Base-by-base conservation (phyloP, 2,329 filamentous ascomycete species). In the Ophiostoma sp. region DNA sequence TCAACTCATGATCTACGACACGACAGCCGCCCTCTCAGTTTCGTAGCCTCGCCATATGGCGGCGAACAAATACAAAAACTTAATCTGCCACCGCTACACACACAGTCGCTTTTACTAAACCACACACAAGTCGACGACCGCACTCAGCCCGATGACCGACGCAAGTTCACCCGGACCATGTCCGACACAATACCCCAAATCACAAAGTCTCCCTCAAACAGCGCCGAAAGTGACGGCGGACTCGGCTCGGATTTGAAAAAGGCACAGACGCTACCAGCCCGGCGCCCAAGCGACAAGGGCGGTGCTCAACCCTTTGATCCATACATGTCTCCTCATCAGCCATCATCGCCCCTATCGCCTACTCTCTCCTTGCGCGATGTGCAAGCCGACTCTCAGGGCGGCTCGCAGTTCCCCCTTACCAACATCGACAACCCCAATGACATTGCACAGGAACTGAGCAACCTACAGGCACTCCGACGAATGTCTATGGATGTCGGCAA, bases 401-500 rank as follows among this genome's bases (percentile, higher is more conserved):
- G 69, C 15, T 89, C 90, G 68, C 86, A 94, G 73, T 94, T 94
- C 76, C 88, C 94, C 75, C 86, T 96, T 73, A 92, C 94, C 76
- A 95, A 95, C 78, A 94, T 97, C 78, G 93, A 93, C 73, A 90
- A 94, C 76, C 90, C 94, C 0, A 93, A 89, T 71, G 93, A 94
- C 72, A 92, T 97, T 71, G 93, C 93, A 35, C 92, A 96, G 80
- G 94, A 97, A 80, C 82, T 97, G 75, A 96, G 90, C 82, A 97
- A 97, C 77, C 81, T 97, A 72, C 93, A 96, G 79, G 94, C 94
- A 1, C 86, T 97, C 73, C 87, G 94, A 75, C 88, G 94, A 74
- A 92, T 97, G 89, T 97, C 94, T 27, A 97, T 97, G 93, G 94
- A 96, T 78, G 92, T 96, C 75, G 87, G 81, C 81, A 96, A 87